A percentile compares a stretch with the other conserved stretches of the same genome.
Evolutionary conservation across 768 basidiomycete species (phyloP).

Genomic region (Neoboletus magnificus): DNA sequence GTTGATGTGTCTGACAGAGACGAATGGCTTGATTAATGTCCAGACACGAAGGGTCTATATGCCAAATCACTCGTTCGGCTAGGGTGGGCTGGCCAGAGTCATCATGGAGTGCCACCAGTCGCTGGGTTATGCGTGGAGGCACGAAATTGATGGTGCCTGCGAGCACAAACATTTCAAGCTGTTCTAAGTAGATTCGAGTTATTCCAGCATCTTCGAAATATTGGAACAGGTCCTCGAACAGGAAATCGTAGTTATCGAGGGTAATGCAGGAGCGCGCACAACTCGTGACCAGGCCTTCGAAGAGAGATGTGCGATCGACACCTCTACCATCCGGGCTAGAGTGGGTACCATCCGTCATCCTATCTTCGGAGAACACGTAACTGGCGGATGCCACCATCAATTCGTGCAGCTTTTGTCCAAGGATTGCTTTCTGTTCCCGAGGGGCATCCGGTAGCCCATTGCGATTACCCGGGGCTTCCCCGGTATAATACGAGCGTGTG

Average conservation of each 20-base stretch:
- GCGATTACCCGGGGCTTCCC: constrained; percentile 77
- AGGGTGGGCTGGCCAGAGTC: constrained; percentile 65
- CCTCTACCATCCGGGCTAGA: constrained; percentile 77
- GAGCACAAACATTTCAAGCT: constrained; percentile 81
- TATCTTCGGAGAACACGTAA: constrained; percentile 93
- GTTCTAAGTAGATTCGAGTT: constrained; percentile 73
- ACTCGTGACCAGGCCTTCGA: constrained; percentile 79
- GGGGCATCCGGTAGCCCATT: constrained; percentile 78
- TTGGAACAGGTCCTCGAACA: constrained; percentile 93
- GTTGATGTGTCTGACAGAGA: constrained; percentile 75
- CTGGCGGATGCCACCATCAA: constrained; percentile 84
- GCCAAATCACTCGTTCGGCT: constrained; percentile 92
- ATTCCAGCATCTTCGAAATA: constrained; percentile 84
- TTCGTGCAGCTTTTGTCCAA: constrained; percentile 74
- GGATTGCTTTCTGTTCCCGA: constrained; percentile 53
- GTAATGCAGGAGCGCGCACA: constrained; percentile 79
- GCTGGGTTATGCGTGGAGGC: constrained; percentile 87
- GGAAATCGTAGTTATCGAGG: constrained; percentile 76
- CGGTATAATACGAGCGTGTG: constrained; percentile 75
- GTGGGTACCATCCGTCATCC: constrained; percentile 89
- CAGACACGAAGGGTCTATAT: constrained; percentile 85
- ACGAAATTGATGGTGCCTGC: constrained; percentile 66
- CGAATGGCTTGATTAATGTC: constrained; percentile 92
- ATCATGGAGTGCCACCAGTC: constrained; percentile 75
- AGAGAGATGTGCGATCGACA: constrained; percentile 87